phyloP scores from a whole-genome alignment of 371 early-diverging fungal species.

The Rhizopus arrhizus region DNA sequence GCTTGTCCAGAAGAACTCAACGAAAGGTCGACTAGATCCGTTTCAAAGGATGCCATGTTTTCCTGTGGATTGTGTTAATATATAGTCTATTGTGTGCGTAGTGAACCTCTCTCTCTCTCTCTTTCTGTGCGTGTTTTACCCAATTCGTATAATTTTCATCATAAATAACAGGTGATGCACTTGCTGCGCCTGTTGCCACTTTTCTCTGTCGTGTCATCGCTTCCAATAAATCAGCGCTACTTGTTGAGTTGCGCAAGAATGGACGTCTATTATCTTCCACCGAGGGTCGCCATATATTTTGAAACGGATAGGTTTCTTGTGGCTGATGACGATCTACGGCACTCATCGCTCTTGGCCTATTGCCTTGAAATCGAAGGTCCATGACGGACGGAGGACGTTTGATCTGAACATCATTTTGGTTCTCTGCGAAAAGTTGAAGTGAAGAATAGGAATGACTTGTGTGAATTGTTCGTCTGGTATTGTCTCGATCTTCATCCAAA shows the following conservation, averaged over 20 bases:
- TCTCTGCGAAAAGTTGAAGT: conserved; percentile 19
- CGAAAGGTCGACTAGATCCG: neutral
- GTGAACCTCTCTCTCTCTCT: no score
- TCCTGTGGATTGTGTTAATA: no score
- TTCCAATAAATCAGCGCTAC: conserved; percentile 47
- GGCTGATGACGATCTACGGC: conserved; percentile 34
- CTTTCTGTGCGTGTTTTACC: neutral
- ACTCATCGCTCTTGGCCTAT: conserved; percentile 56
- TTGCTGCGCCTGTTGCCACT: neutral
- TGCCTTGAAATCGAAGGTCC: conserved; percentile 24
- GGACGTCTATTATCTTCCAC: conserved; percentile 8
- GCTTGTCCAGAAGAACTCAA: neutral
- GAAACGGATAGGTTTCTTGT: neutral
- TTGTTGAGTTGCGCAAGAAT: conserved; percentile 37
- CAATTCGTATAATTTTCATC: neutral
- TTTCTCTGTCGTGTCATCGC: conserved; percentile 40
- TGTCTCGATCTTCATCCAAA: conserved; percentile 54
- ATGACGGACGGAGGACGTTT: neutral
- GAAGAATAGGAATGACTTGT: conserved; percentile 38
- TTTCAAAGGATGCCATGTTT: neutral
- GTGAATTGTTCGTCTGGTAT: conserved; percentile 15
- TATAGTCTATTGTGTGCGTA: no score
- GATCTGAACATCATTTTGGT: neutral
- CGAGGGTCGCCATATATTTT: conserved; percentile 1
- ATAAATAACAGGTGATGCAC: neutral